Conservation (phyloP, 495 filamentous ascomycete genomes). For the Penicillium simplicissimum region DNA sequence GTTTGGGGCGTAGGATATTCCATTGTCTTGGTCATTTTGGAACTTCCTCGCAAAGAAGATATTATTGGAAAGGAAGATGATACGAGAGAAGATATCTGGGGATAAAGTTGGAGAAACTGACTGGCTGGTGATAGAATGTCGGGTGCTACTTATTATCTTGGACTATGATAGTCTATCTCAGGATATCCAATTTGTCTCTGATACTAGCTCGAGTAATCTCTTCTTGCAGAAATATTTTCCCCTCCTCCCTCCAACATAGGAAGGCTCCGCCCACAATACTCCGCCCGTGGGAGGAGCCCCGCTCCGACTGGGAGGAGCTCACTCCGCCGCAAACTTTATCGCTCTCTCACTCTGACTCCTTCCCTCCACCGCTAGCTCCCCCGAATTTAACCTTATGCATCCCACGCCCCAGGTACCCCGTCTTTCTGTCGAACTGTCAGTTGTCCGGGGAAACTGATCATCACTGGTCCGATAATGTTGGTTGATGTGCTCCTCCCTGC, state of each 20-base stretch:
- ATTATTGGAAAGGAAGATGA: neutral
- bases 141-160: neutral
- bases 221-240: neutral
- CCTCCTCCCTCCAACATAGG: neutral
- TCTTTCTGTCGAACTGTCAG: conserved; percentile 9
- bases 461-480: conserved; percentile 11
- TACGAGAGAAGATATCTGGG: neutral
- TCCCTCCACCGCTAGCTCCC: conserved; percentile 15
- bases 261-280: neutral
- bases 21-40: conserved; percentile 20
- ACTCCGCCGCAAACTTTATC: neutral
- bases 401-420: conserved; percentile 18
- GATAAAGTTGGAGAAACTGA: neutral
- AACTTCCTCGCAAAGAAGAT: neutral
- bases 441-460: conserved; percentile 10
- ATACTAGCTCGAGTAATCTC: neutral
- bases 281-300: conserved; percentile 28
- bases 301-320: conserved; percentile 4
- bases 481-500: conserved; percentile 12
- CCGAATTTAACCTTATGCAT: neutral
- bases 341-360: neutral
- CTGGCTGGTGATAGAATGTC: neutral
- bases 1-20: conserved; percentile 34
- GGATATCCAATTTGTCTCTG: neutral
- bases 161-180: neutral